Evolutionary conservation across 345 rosid species (phyloP).

Genomic region (Eucalyptus cladocalyx): DNA sequence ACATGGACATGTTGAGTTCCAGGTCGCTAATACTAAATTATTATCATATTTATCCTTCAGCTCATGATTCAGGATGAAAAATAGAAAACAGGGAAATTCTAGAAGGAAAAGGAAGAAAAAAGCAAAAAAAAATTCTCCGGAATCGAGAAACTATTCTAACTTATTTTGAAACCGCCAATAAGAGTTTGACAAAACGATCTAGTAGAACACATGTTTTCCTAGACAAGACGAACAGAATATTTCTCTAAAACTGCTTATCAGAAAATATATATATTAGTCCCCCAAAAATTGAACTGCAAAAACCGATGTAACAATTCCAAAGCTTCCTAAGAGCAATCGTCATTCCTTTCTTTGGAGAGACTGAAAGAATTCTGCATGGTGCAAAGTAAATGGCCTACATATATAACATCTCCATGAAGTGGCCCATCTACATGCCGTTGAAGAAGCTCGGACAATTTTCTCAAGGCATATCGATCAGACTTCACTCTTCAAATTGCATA

Average conservation of each 20-base stretch:
- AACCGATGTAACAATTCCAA: background rate
- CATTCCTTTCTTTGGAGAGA: no score
- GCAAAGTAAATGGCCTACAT: no score
- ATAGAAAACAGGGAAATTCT: background rate
- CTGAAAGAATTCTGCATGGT: no score
- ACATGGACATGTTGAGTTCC: background rate
- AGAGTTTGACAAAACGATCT: background rate
- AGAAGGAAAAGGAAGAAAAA: background rate
- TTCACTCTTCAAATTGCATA: background rate
- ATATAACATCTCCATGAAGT: no score
- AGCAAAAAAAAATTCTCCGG: background rate
- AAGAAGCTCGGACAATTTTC: constrained; percentile 27
- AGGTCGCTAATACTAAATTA: background rate
- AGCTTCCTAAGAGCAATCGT: background rate
- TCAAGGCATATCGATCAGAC: constrained; percentile 30
- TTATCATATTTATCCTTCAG: background rate
- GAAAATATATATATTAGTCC: background rate
- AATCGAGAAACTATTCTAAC: background rate
- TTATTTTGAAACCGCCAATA: background rate
- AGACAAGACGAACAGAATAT: background rate
- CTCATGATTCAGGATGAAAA: background rate
- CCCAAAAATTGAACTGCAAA: background rate
- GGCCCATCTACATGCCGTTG: background rate
- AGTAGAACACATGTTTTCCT: background rate
- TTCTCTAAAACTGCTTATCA: background rate